Base-by-base conservation (phyloP, 225 moss, liverwort and hornwort genomes). In the Physcomitrellopsis africana region DNA sequence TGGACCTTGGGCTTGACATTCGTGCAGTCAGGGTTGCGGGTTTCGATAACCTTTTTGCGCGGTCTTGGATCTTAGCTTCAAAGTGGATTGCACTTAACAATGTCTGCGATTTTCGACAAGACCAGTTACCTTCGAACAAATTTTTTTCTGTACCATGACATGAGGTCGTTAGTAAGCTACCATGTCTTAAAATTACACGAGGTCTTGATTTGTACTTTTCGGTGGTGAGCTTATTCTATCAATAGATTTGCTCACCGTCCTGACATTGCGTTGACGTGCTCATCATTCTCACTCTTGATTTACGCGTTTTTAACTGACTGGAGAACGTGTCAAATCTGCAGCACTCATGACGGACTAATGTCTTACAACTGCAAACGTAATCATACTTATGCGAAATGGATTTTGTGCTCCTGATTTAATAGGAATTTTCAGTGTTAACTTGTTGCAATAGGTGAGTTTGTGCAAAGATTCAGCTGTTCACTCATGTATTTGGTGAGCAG, bases 261-360 rank as follows among this genome's bases (percentile, higher is more conserved):
- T 1, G 24, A 45, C 17, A 55, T 8, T 11, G 29, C 42, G 20
- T 43, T 44, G 57, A 57, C 23, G 1, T 70, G 70, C 15, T 57
- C 58, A 41, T 16, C 22, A 53, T 53, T 53, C 18, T 7, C 37
- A 54, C 16, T 51, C 8, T 51, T 5, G 4, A 51, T 7, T 51
- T 43, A 24, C 24, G 72, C 32, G 32, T 43, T 42, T 53, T 12
- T 10, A 53, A 63, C 52, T 63, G 22, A 73, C 17, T 37, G 63
- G 44, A 46, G 10, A 26, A 56, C 14, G 15, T 26, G 51, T 53
- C 7, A 12, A 54, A 63, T 23, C 42, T 44, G 74, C 65, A 74
- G 74, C 65, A 55, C 26, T 55, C 27, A 56, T 65, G 65, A 65
- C 56, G 46, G 49, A 74, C 51, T 18, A 74, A 26, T 65, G 44